Evolutionary conservation across 495 filamentous ascomycete species (phyloP).

Genomic region (Aspergillus ostianus): DNA sequence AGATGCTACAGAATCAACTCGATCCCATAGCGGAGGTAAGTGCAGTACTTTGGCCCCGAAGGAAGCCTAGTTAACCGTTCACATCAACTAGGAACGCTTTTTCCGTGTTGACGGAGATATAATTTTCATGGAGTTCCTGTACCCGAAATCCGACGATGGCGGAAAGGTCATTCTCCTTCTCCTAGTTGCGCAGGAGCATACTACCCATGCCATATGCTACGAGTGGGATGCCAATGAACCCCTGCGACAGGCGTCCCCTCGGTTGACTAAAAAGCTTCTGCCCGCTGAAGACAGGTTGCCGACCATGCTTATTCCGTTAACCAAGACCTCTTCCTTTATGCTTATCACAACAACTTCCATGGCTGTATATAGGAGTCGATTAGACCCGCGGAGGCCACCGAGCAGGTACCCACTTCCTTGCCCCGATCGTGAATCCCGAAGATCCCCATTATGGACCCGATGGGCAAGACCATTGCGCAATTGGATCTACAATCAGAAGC

Average conservation of each 20-base stretch:
- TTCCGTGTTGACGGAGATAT: conserved; percentile 70
- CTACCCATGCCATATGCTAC: conserved; percentile 65
- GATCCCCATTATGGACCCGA: conserved; percentile 46
- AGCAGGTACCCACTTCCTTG: conserved; percentile 32
- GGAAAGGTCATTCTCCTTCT: conserved; percentile 72
- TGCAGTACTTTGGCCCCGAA: background rate
- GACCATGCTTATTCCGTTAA: conserved; percentile 66
- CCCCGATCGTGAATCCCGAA: conserved; percentile 26
- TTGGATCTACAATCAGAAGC: conserved; percentile 52
- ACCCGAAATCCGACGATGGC: conserved; percentile 60
- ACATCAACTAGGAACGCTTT: conserved; percentile 45
- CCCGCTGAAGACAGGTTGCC: conserved; percentile 60
- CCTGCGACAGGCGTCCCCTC: conserved; percentile 36
- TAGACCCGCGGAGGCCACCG: conserved; percentile 32
- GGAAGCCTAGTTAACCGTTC: background rate
- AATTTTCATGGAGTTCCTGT: conserved; percentile 83
- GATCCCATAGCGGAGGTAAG: conserved; percentile 39
- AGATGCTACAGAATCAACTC: conserved; percentile 32
- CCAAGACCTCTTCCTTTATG: conserved; percentile 61
- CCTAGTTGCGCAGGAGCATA: conserved; percentile 58
- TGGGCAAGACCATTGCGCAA: conserved; percentile 74
- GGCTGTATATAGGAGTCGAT: conserved; percentile 56
- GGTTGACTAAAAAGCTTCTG: conserved; percentile 50
- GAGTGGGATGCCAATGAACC: conserved; percentile 64
- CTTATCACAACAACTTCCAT: conserved; percentile 58